Percentiles rank a stretch among this genome's conserved stretches.
These are phyloP conservation scores for Petrea volubilis DNA, from an alignment of 257 asterid species.

Conservation along the genomic window DNA sequence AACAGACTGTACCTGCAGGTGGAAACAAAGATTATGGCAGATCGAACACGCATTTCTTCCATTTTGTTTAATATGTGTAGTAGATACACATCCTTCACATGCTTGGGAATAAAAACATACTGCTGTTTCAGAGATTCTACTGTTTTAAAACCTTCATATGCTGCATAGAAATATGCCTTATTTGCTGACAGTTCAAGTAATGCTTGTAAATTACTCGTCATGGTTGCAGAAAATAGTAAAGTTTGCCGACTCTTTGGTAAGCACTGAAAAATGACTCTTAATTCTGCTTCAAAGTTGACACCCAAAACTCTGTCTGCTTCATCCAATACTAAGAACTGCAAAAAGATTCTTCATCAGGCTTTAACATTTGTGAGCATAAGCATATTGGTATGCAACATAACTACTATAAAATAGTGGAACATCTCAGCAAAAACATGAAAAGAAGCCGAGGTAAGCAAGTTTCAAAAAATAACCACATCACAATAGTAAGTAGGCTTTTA, in stretches of 20 bases:
- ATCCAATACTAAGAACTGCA: constrained; percentile 93
- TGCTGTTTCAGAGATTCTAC: constrained; percentile 87
- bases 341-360: constrained; percentile 22
- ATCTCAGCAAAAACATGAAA: background rate
- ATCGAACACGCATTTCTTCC: constrained; percentile 75
- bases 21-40: constrained; percentile 89
- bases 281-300: constrained; percentile 82
- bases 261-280: constrained; percentile 79
- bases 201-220: constrained; percentile 75
- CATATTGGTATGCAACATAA: background rate
- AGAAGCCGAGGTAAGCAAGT: background rate
- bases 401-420: background rate
- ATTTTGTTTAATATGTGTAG: constrained; percentile 61
- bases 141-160: constrained; percentile 85
- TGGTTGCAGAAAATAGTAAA: constrained; percentile 90
- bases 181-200: constrained; percentile 85
- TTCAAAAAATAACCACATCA: background rate
- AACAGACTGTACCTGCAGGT: constrained; percentile 83
- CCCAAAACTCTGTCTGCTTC: constrained; percentile 97
- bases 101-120: constrained; percentile 68
- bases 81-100: constrained; percentile 86
- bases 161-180: constrained; percentile 83
- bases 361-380: background rate
- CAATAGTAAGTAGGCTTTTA: background rate
- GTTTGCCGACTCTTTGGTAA: constrained; percentile 90